Evolutionary conservation across 768 basidiomycete genomes (phyloP).

Genomic region (Pleurotus cornucopiae): DNA sequence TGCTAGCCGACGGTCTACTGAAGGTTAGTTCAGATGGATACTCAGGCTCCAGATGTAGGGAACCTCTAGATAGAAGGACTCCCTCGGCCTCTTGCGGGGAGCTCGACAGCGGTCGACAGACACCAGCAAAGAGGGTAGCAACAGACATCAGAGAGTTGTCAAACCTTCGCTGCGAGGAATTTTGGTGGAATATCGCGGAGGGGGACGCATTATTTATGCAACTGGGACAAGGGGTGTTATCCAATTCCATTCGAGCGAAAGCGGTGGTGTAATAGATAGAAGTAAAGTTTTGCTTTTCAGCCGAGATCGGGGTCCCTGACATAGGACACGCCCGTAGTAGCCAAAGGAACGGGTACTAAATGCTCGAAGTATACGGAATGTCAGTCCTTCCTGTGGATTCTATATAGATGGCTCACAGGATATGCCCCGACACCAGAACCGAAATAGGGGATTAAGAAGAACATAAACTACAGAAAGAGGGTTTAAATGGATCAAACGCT

Average conservation of each 20-base stretch:
- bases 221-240: conserved; percentile 26
- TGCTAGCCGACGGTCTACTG: background rate
- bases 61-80: background rate
- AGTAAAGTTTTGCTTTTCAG: conserved; percentile 44
- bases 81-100: background rate
- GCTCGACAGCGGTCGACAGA: background rate
- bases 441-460: conserved; percentile 39
- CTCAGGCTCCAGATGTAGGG: background rate
- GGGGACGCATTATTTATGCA: conserved; percentile 38
- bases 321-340: conserved; percentile 33
- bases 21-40: background rate
- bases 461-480: conserved; percentile 40
- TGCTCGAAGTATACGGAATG: conserved; percentile 27
- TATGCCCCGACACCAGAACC: conserved; percentile 39
- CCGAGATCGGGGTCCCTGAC: conserved; percentile 38
- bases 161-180: background rate
- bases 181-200: background rate
- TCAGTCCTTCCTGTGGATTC: conserved; percentile 24
- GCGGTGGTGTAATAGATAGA: conserved; percentile 26
- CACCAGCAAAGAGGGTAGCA: conserved; percentile 3
- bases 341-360: conserved; percentile 36
- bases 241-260: conserved; percentile 20
- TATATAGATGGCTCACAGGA: conserved; percentile 35
- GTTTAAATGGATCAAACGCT: conserved; percentile 53
- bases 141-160: conserved; percentile 4